Conservation (phyloP, 495 filamentous ascomycete genomes). For the Aspergillus heteromorphus region DNA sequence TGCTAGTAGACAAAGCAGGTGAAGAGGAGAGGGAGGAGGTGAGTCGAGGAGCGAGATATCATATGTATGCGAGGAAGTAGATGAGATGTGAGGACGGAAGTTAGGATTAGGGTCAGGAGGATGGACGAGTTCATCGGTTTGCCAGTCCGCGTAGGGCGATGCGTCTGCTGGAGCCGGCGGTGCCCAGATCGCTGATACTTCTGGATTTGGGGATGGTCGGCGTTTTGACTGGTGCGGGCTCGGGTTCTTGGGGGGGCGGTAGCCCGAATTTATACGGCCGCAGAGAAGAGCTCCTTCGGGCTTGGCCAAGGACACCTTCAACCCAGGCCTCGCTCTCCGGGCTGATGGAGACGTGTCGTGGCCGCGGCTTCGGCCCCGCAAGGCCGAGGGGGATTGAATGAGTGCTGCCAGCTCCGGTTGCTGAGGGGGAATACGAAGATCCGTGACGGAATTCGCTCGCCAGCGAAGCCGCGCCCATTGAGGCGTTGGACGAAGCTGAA, state of each 20-base stretch:
- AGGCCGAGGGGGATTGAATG: constrained; percentile 40
- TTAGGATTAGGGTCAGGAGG: not conserved
- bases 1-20: constrained; percentile 13
- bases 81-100: not conserved
- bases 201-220: constrained; percentile 28
- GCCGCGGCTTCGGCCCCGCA: constrained; percentile 44
- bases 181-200: constrained; percentile 39
- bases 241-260: constrained; percentile 12
- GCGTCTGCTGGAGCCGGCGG: constrained; percentile 32
- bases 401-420: constrained; percentile 9
- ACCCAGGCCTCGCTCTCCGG: constrained; percentile 51
- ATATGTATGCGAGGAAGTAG: not conserved
- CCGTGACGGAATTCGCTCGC: constrained; percentile 20
- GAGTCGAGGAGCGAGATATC: too few relatives aligned
- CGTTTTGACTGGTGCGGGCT: not conserved
- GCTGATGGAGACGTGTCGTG: constrained; percentile 40
- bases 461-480: constrained; percentile 24
- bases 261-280: constrained; percentile 17
- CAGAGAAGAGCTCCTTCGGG: constrained; percentile 33
- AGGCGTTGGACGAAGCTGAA: constrained; percentile 36
- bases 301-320: constrained; percentile 40
- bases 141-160: constrained; percentile 34
- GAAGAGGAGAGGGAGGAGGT: not conserved
- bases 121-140: constrained; percentile 13
- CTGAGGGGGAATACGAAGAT: constrained; percentile 13